A percentile compares a stretch with the other conserved stretches of the same genome.
These are phyloP conservation scores for Arthrinium puccinioides DNA, from an alignment of 2,329 filamentous ascomycete species.

Conservation along the genomic window DNA sequence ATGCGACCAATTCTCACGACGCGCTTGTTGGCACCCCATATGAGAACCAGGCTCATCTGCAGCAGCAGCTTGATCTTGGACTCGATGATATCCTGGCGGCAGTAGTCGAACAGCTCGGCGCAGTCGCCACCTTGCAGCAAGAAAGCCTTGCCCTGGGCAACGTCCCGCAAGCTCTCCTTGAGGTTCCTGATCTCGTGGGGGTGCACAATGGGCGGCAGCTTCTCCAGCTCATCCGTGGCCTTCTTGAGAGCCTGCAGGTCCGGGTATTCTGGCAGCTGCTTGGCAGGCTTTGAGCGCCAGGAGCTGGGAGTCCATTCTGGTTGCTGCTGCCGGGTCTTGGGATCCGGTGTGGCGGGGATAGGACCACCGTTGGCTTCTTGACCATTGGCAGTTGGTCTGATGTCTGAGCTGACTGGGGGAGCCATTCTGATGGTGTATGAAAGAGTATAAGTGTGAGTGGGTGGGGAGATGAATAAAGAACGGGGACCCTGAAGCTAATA, in stretches of 20 bases:
- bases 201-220: slow-evolving; percentile 71
- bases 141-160: slow-evolving; percentile 85
- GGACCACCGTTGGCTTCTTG: too few species aligned
- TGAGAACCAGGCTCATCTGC: slow-evolving; percentile 93
- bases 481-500: too few species aligned
- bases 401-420: too few species aligned
- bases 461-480: too few species aligned
- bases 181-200: slow-evolving; percentile 74
- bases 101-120: slow-evolving; percentile 96
- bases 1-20: slow-evolving; percentile 93
- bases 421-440: too few species aligned
- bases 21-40: slow-evolving; percentile 75
- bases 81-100: slow-evolving; percentile 80
- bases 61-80: slow-evolving; percentile 93
- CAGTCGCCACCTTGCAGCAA: slow-evolving; percentile 95
- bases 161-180: slow-evolving; percentile 72
- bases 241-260: slow-evolving; percentile 52
- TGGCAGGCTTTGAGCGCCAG: slow-evolving; percentile 73
- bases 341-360: too few species aligned
- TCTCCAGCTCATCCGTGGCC: slow-evolving; percentile 56
- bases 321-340: too few species aligned
- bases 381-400: too few species aligned
- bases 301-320: slow-evolving; percentile 52
- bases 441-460: too few species aligned
- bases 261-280: slow-evolving; percentile 66